Evolutionary conservation across 495 filamentous ascomycete genomes (phyloP), one percentile per base, ranked within the genome.

Genomic region (Aspergillus ellipticus): DNA sequence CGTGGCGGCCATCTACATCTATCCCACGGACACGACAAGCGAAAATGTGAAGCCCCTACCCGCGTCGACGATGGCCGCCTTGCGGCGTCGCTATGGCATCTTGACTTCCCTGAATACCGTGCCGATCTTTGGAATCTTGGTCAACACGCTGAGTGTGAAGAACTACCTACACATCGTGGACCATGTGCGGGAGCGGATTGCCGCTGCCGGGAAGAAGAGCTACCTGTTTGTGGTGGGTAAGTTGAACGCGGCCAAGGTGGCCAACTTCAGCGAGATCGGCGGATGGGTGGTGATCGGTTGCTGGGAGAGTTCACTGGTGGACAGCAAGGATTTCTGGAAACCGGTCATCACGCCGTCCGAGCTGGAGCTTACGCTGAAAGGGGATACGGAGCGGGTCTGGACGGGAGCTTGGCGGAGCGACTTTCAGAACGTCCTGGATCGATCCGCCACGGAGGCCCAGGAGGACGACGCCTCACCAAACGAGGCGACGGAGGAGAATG

Each of bases 201-300:
- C 80, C 2, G 80, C 76, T 1, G 85, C 88, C 0, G 92, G 90
- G 20, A 96, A 96, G 74, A 98, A 98, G 67, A 86, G 81, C 68
- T 97, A 98, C 68, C 89, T 90, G 19, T 91, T 98, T 49, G 95
- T 98, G 2, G 95, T 98, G 4, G 94, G 94, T 37, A 97, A 97
- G 65, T 77, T 97, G 2, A 97, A 97, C 64, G 88, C 92, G 0
- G 92, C 92, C 53, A 98, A 98, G 69, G 77, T 98, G 5, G 95
- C 94, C 20, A 98, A 98, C 70, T 98, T 98, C 70, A 82, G 85
- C 51, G 94, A 98, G 71, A 81, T 98, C 10, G 92, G 89, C 17
- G 95, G 89, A 13, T 98, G 94, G 94, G 92, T 97, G 0, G 92
- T 97, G 0, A 88, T 98, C 41, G 95, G 95, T 9, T 98, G 94